Percentiles rank a stretch among this genome's conserved stretches.
These are phyloP conservation scores for Pleurotus ostreatus DNA, from an alignment of 768 basidiomycete genomes.

Conservation along the genomic window DNA sequence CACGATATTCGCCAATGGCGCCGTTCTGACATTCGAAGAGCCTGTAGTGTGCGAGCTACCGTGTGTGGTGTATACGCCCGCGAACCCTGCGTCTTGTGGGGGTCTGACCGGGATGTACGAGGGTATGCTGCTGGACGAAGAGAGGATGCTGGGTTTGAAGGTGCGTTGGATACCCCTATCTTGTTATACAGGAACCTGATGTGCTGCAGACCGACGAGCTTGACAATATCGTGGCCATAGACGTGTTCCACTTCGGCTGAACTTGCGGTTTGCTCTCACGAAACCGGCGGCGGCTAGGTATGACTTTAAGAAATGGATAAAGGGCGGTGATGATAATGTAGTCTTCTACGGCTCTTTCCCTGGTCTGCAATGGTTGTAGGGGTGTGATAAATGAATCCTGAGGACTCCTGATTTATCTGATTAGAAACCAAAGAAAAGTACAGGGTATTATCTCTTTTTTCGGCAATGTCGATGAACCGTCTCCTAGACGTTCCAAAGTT, in stretches of 20 bases:
- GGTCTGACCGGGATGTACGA: constrained; percentile 16
- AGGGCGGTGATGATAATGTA: no score
- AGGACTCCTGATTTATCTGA: no score
- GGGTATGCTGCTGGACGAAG: constrained; percentile 37
- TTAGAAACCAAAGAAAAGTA: no score
- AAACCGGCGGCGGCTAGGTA: no score
- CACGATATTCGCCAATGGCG: constrained; percentile 4
- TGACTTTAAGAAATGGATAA: no score
- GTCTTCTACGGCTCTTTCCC: no score
- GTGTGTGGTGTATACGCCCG: constrained; percentile 18
- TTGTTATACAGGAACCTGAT: not conserved
- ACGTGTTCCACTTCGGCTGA: constrained; percentile 3
- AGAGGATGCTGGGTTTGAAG: constrained; percentile 29
- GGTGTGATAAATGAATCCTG: no score
- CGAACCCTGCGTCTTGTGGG: not conserved
- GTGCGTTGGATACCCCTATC: not conserved
- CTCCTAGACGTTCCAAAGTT: no score
- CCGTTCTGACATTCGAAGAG: constrained; percentile 20
- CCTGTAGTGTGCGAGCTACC: constrained; percentile 21
- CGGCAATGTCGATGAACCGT: no score
- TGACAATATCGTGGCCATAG: not conserved
- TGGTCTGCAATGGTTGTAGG: no score
- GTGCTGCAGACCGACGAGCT: not conserved
- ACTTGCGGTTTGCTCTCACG: no score
- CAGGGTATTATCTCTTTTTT: no score